Base-by-base conservation (phyloP, 2,329 filamentous ascomycete species). In the Pseudocercospora ulei region DNA sequence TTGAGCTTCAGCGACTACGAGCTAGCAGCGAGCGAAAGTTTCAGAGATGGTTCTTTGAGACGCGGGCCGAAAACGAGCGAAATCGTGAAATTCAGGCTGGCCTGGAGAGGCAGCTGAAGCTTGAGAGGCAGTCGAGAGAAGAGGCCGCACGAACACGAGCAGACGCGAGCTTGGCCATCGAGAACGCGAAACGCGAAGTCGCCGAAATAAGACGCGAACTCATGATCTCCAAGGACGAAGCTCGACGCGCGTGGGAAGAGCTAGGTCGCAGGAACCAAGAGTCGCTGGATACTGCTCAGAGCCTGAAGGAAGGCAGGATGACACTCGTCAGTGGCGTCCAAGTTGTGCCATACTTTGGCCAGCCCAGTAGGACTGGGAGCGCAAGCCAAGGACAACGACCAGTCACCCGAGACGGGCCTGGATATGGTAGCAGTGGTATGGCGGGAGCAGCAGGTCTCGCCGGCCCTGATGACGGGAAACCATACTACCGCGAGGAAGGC, bases 1-100 rank as follows among this genome's bases (percentile, higher is more conserved):
- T 98, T 3, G 90, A 98, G 62, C 68, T 98, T 29, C 90, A 98
- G 61, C 79, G 90, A 18, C 70, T 98, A 16, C 81, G 90, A 27
- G 90, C 90, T 23, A 94, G 86, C 39, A 96, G 88, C 0, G 90
- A 98, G 62, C 78, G 90, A 48, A 96, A 96, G 60, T 98, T 98
- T 54, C 90, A 98, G 63, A 76, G 90, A 35, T 98, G 90, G 90
- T 96, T 96, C 64, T 94, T 93, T 53, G 90, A 98, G 60, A 94
- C 87, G 5, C 74, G 87, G 35, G 74, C 80, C 19, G 87, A 96
- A 51, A 76, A 93, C 49, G 90, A 96, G 65, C 78, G 82, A 17
- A 73, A 79, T 34, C 80, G 83, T 50, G 90, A 96, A 62, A 70
- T 82, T 23, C 82, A 85, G 40, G 86, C 77, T 2, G 76, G 87